phyloP scores from a whole-genome alignment of 768 basidiomycete species.

The Podaxis sp. region DNA sequence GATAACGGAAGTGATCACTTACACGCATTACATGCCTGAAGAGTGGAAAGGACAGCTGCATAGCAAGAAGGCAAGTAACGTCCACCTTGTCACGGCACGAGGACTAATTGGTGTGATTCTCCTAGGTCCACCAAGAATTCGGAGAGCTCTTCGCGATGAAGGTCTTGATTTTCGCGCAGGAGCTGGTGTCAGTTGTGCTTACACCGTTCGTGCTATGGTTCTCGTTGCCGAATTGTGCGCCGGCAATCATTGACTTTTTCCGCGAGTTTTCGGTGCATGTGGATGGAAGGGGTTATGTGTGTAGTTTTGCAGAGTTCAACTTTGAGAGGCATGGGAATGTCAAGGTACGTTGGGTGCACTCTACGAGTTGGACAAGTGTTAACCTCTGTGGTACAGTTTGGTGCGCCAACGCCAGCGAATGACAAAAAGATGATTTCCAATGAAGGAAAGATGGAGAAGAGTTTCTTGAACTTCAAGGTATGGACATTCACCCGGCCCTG shows the following conservation, averaged over 20 bases:
- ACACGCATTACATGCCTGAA: conserved; percentile 95
- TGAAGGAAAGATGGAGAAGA: conserved; percentile 99
- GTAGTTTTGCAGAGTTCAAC: conserved; percentile 98
- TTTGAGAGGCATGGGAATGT: conserved; percentile 93
- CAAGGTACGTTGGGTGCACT: conserved; percentile 50
- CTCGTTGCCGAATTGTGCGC: conserved; percentile 86
- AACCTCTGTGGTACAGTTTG: conserved; percentile 53
- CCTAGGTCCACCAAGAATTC: conserved; percentile 86
- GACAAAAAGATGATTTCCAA: conserved; percentile 82
- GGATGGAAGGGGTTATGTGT: conserved; percentile 94
- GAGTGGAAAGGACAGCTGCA: conserved; percentile 90
- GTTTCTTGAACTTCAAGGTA: conserved; percentile 91
- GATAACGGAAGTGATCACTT: conserved; percentile 88
- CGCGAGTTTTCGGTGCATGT: conserved; percentile 97
- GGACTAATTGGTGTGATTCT: neutral
- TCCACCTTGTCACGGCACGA: neutral
- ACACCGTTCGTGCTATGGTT: conserved; percentile 95
- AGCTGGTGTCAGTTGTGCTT: conserved; percentile 86
- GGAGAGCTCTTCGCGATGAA: conserved; percentile 95
- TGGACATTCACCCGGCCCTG: neutral
- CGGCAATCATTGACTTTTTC: conserved; percentile 95
- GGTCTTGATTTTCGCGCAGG: conserved; percentile 80
- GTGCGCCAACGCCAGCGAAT: conserved; percentile 69
- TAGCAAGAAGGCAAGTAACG: conserved; percentile 67
- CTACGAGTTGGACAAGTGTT: neutral